Base-by-base conservation (phyloP, 495 filamentous ascomycete genomes). In the Penicillium soppii region DNA sequence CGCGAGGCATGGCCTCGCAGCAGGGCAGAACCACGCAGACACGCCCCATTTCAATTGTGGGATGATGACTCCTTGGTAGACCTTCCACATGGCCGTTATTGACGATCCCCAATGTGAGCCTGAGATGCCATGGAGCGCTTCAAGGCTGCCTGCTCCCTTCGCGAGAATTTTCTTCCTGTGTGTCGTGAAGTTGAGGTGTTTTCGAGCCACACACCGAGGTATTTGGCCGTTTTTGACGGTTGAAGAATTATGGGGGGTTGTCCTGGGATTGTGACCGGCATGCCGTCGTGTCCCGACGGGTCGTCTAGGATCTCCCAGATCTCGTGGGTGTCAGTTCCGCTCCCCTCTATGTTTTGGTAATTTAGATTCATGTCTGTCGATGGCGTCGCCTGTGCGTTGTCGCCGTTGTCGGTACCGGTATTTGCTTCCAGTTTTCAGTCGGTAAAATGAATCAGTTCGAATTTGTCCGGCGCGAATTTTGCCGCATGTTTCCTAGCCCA, bases 61-160 rank as follows among this genome's bases (percentile, higher is more conserved):
- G 4, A 65, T 33, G 0, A 65, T 48, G 10, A 65, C 54, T 8
- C 40, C 58, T 16, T 55, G 47, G 36, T 68, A 66, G 20, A 59
- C 22, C 35, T 40, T 44, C 0, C 50, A 30, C 29, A 58, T 59
- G 0, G 36, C 19, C 2, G 9, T 13, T 2, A 65, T 19, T 0
- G 50, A 58, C 6, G 49, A 33, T 1, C 61, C 55, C 52, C 43
- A 59, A 1, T 43, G 56, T 1, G 53, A 65, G 0, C 49, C 48
- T 20, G 48, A 20, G 3, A 64, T 43, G 0, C 40, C 45, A 7
- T 48, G 51, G 8, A 60, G 40, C 0, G 57, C 61, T 46, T 54
- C 27, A 0, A 63, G 17, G 16, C 35, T 52, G 5, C 22, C 16
- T 4, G 45, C 50, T 1, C 47, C 54, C 19, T 58, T 63, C 0